Evolutionary conservation across 129 eudicot genomes (phyloP), one percentile per base, ranked within the genome.

Genomic region (Tagetes erecta): DNA sequence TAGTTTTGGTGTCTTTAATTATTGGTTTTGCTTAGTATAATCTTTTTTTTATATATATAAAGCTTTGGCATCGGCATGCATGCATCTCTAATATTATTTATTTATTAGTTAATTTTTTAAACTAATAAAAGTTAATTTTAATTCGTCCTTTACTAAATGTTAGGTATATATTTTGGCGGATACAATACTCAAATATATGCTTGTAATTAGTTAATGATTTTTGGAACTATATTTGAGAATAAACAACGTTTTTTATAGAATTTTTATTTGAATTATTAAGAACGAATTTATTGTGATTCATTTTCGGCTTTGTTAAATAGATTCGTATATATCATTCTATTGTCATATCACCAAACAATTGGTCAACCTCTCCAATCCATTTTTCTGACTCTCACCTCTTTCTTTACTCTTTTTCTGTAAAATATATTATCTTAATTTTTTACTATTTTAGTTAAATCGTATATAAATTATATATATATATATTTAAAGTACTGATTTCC

Each of bases 51-150:
- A 47, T 62, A 63, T 36, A 6, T 20, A 20, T 20, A 71, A 57
- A 56, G 2, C 64, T 72, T 72, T 72, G 50, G 38, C 52, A 20
- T 71, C n/a, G 76, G 60, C 69, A 73, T 73, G 59, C 78, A 60
- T 60, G 78, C 78, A 62, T 45, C 58, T 60, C 60, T 74, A 44
- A 9, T 60, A 62, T 46, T 74, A 37, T n/a, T 38, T 46, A 9
- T 46, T 20, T 20, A 20, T 20, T 20, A 20, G 27, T 20, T 20
- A 20, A 20, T 20, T 20, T 20, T 20, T 20, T 20, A 20, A 20
- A 20, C 27, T 20, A 20, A 20, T 20, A 20, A 20, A 20, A 20
- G 27, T 20, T 47, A 47, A 36, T 36, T 64, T 63, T 64, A 2
- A 50, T 36, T 64, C 64, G 64, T 49, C 78, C 47, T 74, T 13